Evolutionary conservation across 371 early-diverging fungal species (phyloP).

Genomic region (Mortierella sp.): DNA sequence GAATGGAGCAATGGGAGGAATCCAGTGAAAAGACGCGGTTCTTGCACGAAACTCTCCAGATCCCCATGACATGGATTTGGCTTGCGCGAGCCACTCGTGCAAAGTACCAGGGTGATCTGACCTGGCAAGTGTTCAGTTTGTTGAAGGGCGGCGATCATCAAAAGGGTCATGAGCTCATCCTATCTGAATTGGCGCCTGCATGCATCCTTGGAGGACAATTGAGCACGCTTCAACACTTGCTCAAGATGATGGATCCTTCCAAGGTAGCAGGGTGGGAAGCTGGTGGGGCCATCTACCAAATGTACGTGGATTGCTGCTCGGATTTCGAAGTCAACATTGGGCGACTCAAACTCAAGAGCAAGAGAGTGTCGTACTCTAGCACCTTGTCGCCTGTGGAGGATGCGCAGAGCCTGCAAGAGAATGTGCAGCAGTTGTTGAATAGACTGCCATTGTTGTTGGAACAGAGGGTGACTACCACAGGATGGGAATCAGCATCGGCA

Average conservation of each 20-base stretch:
- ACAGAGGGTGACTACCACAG: too few relatives aligned
- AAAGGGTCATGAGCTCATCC: conserved; percentile 55
- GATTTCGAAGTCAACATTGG: conserved; percentile 34
- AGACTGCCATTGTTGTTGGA: conserved; percentile 25
- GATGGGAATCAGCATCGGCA: too few relatives aligned
- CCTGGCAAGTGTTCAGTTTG: conserved; percentile 63
- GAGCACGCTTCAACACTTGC: conserved; percentile 14
- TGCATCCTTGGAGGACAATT: conserved; percentile 56
- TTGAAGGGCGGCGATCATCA: conserved; percentile 53
- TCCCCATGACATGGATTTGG: conserved; percentile 71
- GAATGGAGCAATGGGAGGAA: conserved; percentile 5
- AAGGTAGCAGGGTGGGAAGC: conserved; percentile 42
- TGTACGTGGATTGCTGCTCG: conserved; percentile 46
- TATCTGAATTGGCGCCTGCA: conserved; percentile 59
- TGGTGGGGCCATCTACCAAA: conserved; percentile 49
- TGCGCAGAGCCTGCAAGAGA: conserved; percentile 18
- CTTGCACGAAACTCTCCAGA: conserved; percentile 57
- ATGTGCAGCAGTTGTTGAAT: conserved; percentile 17
- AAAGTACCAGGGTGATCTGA: conserved; percentile 62
- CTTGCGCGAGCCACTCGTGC: conserved; percentile 71
- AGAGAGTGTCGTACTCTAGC: conserved; percentile 32
- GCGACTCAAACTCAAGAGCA: conserved; percentile 12
- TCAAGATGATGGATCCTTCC: conserved; percentile 39
- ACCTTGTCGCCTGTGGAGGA: conserved; percentile 30
- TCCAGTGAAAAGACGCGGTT: conserved; percentile 52